phyloP scores from a whole-genome alignment of 345 rosid species.

The Euphorbia pulcherrima region DNA sequence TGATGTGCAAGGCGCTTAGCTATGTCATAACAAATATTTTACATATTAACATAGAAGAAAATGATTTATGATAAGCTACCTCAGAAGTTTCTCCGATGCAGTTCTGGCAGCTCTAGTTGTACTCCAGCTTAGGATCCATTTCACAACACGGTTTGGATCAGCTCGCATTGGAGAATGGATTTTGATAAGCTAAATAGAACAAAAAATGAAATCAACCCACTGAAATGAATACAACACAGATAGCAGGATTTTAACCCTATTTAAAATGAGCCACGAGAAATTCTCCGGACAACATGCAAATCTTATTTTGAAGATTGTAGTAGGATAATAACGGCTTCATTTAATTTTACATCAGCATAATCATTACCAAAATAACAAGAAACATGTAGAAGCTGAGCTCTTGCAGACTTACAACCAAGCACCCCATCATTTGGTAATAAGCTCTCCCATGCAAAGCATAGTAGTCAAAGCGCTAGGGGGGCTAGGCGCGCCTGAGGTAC shows the following conservation, averaged over 20 bases:
- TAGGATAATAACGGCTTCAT: background rate
- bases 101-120: conserved; percentile 69
- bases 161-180: conserved; percentile 94
- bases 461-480: no score
- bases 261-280: background rate
- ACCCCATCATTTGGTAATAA: conserved; percentile 99
- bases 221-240: background rate
- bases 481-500: no score
- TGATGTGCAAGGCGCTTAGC: background rate
- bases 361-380: no score
- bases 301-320: background rate
- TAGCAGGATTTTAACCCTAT: background rate
- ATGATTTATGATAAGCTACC: conserved; percentile 36
- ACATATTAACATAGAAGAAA: conserved; percentile 1
- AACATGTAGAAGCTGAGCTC: no score
- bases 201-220: conserved; percentile 9
- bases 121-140: conserved; percentile 60
- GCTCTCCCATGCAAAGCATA: conserved; percentile 98
- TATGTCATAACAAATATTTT: background rate
- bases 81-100: conserved; percentile 78
- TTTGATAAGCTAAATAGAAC: conserved; percentile 63
- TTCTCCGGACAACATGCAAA: background rate
- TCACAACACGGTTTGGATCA: conserved; percentile 62
- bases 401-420: conserved; percentile 77
- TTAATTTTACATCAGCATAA: background rate